Base-by-base conservation (phyloP, 805 yeast species). In the Lipomyces japonicus region DNA sequence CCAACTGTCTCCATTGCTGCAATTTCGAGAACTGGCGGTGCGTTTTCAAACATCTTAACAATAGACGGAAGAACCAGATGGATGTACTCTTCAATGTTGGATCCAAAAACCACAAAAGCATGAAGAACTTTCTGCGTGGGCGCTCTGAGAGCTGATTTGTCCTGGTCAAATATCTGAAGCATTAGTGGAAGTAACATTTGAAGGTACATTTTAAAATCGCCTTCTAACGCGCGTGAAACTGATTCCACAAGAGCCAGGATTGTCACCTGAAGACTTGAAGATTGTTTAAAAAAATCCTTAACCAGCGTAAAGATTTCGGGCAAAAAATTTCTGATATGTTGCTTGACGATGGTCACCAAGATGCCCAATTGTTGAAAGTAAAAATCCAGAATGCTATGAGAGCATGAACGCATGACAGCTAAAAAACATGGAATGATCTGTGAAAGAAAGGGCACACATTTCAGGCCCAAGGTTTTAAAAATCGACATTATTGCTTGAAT, bases 401-500 rank as follows among this genome's bases (percentile, higher is more conserved):
- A 65, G 62, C 91, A 86, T 1, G 82, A 74, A 46, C 81, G 82
- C 88, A 93, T 87, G 4, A 91, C 96, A 31, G 76, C 76, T 26
- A 88, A 74, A 55, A 93, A 81, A 0, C 95, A 95, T 1, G 96
- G 96, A 26, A 93, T 81, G 10, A 91, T 86, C 50, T 87, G 87
- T 25, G 85, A 85, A 48, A 95, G 69, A 65, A 87, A 91, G n/a
- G 90, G 81, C 14, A 90, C 93, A 67, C 96, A 90, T 48, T 91
- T 80, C 50, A 86, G 72, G 0, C 97, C 96, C 54, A 93, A 72
- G 1, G 95, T 84, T 65, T 86, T 88, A 73, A 90, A 90, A 40
- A 93, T 90, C 60, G 84, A 82, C 78, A 89, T 84, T 38, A 93
- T 84, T 0, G 97, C 95, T 61, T 90, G 96, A n/a, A 90, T 86